Evolutionary conservation across 2,329 filamentous ascomycete genomes (phyloP), one percentile per base, ranked within the genome.

Genomic region (Cladorrhinum sp.): DNA sequence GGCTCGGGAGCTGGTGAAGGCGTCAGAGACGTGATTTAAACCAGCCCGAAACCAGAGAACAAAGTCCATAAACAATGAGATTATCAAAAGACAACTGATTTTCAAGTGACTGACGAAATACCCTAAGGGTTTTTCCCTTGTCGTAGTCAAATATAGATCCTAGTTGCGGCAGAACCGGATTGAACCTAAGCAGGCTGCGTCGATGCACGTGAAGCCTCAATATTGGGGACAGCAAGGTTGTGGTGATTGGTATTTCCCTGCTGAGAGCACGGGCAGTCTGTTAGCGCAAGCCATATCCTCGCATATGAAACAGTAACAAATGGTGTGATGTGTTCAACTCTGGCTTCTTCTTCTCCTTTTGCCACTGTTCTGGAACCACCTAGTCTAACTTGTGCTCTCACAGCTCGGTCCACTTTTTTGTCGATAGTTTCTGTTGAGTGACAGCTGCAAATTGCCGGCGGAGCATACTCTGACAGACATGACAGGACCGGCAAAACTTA

Each of bases 401-500:
- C 41, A 18, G n/a, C 41, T 45, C 4, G 16, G 16, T 16, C 36
- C 36, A 16, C 36, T 12, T 45, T 45, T 45, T 36, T 36, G 23
- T 53, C 25, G 24, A 53, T 36, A 32, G n/a, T 22, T 12, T 22
- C 27, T 53, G 51, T 25, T 57, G 41, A 51, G 48, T 41, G 45
- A 51, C 55, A 57, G 48, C 55, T 57, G 55, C 24, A 38, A 50
- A 24, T n/a, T 29, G 23, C 24, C 45, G 55, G 45, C 22, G 7
- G 16, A 18, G 22, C 16, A 52, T 8, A n/a, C 24, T 52, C 23
- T 54, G 25, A 18, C 29, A 54, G 51, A 22, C 23, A n/a, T 32
- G 49, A 20, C 56, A 55, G 53, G 36, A 18, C 53, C 53, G 53
- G 32, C 53, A 55, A 55, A 25, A 55, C 23, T 29, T 12, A 41